Percentiles rank a stretch among this genome's conserved stretches.
Conservation (phyloP, 805 yeast genomes). For the Hanseniaspora clermontiae region DNA sequence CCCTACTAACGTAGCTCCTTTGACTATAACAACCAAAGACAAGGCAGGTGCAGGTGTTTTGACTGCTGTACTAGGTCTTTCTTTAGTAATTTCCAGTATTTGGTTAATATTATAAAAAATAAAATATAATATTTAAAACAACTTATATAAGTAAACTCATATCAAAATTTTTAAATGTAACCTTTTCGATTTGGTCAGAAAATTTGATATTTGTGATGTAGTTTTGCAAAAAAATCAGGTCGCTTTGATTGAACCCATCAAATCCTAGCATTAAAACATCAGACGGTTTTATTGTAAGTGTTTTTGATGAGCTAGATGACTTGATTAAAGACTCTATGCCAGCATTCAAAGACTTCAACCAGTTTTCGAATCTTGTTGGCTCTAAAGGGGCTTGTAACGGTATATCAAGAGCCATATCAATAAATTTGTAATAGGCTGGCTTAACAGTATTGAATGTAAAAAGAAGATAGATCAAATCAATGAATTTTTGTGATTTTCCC, state of each 20-base stretch:
- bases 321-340: background rate
- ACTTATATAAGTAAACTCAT: slow-evolving; percentile 4
- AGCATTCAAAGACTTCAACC: background rate
- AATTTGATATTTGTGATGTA: slow-evolving; percentile 11
- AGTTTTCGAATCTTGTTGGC: slow-evolving; percentile 1
- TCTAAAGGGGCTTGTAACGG: slow-evolving; percentile 14
- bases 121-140: too few species aligned
- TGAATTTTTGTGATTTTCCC: slow-evolving; percentile 7
- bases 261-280: slow-evolving; percentile 20
- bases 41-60: slow-evolving; percentile 60
- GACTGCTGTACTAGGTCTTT: slow-evolving; percentile 42
- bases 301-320: background rate
- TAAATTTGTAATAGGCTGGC: slow-evolving; percentile 10
- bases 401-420: slow-evolving; percentile 3
- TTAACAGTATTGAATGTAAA: slow-evolving; percentile 10
- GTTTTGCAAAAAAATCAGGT: slow-evolving; percentile 20
- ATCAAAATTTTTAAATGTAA: slow-evolving; percentile 8
- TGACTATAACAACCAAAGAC: slow-evolving; percentile 35
- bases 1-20: slow-evolving; percentile 30
- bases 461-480: slow-evolving; percentile 5
- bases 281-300: slow-evolving; percentile 16
- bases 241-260: slow-evolving; percentile 27
- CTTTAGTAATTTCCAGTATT: slow-evolving; percentile 32
- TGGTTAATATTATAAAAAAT: slow-evolving; percentile 32
- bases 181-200: background rate